Evolutionary conservation across 495 filamentous ascomycete genomes (phyloP).

Genomic region (Neurospora sp.): DNA sequence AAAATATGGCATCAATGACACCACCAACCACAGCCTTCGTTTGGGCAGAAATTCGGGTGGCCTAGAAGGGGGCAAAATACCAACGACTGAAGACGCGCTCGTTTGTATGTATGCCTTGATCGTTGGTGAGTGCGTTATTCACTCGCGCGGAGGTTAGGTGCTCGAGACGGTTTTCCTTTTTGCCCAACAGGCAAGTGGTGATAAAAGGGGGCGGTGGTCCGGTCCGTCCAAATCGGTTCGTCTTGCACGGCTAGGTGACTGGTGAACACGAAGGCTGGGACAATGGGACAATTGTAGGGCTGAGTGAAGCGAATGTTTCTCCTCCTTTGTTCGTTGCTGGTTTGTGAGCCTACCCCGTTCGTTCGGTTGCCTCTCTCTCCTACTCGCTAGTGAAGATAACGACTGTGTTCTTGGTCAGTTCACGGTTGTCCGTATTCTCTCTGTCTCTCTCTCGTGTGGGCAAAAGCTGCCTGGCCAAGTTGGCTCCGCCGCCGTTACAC

Average conservation of each 20-base stretch:
- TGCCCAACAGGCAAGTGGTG: not conserved
- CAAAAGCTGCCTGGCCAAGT: not conserved
- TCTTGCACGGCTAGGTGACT: not conserved
- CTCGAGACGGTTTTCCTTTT: not conserved
- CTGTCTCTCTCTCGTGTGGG: not conserved
- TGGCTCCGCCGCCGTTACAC: not conserved
- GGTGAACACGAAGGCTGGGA: not conserved
- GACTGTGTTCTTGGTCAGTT: not conserved
- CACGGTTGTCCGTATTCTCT: not conserved
- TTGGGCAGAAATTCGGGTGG: not conserved
- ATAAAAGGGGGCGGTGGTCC: not conserved
- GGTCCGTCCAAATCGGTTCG: not conserved
- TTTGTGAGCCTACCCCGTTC: not conserved
- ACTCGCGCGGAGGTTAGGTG: not conserved
- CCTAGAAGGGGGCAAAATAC: not conserved
- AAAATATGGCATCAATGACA: not conserved
- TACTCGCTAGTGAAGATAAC: not conserved
- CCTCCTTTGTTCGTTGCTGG: not conserved
- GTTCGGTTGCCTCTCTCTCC: not conserved
- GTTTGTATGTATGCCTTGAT: not conserved
- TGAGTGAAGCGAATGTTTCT: not conserved
- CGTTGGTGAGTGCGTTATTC: not conserved
- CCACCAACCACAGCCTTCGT: not conserved
- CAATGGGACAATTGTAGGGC: not conserved
- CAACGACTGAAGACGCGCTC: not conserved